phyloP scores from a whole-genome alignment of 306 rosid genomes.

The Pueraria montana region DNA sequence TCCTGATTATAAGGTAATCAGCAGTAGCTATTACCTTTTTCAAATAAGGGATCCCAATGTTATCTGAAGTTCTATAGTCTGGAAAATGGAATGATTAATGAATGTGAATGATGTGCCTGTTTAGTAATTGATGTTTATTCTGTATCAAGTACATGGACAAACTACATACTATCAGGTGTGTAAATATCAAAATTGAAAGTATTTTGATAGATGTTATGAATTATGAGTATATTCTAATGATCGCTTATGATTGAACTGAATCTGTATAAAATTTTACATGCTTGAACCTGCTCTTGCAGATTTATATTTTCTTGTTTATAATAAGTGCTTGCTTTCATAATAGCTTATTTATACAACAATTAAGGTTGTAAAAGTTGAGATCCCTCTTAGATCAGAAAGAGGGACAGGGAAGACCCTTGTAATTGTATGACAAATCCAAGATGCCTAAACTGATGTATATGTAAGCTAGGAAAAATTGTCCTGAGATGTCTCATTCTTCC shows the following conservation, averaged over 20 bases:
- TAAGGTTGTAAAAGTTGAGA: not conserved
- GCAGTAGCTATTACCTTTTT: not conserved
- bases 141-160: not conserved
- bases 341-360: not conserved
- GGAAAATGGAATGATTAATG: not conserved
- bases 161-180: not conserved
- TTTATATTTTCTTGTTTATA: constrained; percentile 2
- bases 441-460: not conserved
- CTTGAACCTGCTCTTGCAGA: not conserved
- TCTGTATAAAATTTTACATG: not conserved
- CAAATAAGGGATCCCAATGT: not conserved
- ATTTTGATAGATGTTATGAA: not conserved
- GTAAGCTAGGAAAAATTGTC: not conserved
- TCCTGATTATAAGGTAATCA: constrained; percentile 80
- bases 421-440: not conserved
- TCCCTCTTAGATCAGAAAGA: not conserved
- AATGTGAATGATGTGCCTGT: constrained; percentile 4
- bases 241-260: not conserved
- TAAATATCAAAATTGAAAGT: not conserved
- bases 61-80: not conserved
- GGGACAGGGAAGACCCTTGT: not conserved
- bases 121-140: constrained; percentile 2
- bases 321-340: not conserved
- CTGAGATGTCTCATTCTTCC: not conserved
- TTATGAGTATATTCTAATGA: constrained; percentile 29